Evolutionary conservation across 2,329 filamentous ascomycete species (phyloP), one percentile per base, ranked within the genome.

Genomic region (Cercospora sp.): DNA sequence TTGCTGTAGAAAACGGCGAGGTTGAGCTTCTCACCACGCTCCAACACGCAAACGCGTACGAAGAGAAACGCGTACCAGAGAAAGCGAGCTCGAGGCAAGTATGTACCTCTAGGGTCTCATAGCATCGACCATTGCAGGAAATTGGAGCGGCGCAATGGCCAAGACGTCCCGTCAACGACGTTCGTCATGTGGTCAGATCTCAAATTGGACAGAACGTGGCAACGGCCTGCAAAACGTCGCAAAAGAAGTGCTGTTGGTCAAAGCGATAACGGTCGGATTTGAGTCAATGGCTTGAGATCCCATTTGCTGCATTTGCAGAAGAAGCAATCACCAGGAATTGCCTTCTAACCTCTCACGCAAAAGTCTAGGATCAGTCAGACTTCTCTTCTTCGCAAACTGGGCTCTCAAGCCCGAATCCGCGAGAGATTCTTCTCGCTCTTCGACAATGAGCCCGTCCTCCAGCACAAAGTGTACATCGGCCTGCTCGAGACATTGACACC

Each of bases 281-380:
- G 37, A 43, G 43, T 24, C 43, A 49, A 21, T 49, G 43, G 43
- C 43, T 24, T 49, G 43, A 26, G 45, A 51, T 13, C 45, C 10
- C 18, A 51, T 24, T 24, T 24, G 18, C 45, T 51, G 45, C 45
- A 7, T 24, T 26, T 7, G 8, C 21, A 9, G 21, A 51, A 24
- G 45, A 26, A 24, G 21, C 43, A 51, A 6, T 51, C 43, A 70
- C 69, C 69, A 70, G 12, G 69, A 67, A 26, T 67, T 65, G 30
- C 69, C 69, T 24, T 70, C 66, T n/a, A 75, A n/a, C 51, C 66
- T 70, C 13, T 72, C 70, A 16, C 74, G 70, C 69, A 73, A 71
- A 5, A 69, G 66, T 21, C 69, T 53, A 6, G 75, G 74, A 71
- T 77, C 75, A 16, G 74, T 75, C 6, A 74, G 68, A 53, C 74